phyloP scores from a whole-genome alignment of 2,329 filamentous ascomycete species.

The Fusarium sp. region DNA sequence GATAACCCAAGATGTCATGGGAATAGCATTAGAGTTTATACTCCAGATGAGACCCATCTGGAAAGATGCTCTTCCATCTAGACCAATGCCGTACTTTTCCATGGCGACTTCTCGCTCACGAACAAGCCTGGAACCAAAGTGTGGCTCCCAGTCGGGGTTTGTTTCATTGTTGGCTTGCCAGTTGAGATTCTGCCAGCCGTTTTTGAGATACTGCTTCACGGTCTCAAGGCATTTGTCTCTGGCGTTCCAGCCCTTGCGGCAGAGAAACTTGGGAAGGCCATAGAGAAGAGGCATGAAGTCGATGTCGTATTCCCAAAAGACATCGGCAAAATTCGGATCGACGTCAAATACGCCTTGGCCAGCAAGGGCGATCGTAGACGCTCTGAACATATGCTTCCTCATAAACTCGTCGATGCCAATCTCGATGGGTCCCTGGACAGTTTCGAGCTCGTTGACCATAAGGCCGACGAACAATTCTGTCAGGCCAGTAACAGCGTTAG shows the following conservation, averaged over 20 bases:
- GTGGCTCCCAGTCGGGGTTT: conserved; percentile 36
- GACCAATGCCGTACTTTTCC: conserved; percentile 39
- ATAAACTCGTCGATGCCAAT: conserved; percentile 39
- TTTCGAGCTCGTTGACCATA: conserved; percentile 28
- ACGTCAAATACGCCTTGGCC: conserved; percentile 26
- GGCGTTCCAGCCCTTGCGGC: conserved; percentile 36
- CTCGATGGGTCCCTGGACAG: conserved; percentile 10
- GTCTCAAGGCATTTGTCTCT: conserved; percentile 38
- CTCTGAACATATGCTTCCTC: conserved; percentile 42
- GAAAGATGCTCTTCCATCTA: conserved; percentile 40
- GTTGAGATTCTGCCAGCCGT: conserved; percentile 29
- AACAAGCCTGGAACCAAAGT: conserved; percentile 42
- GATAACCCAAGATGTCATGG: conserved; percentile 42
- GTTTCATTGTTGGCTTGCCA: conserved; percentile 17
- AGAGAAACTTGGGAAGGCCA: conserved; percentile 38
- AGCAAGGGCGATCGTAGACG: conserved; percentile 40
- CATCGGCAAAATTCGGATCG: conserved; percentile 34
- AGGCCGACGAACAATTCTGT: conserved; percentile 34
- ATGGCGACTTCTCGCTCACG: conserved; percentile 41
- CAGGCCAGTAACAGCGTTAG: conserved; percentile 28
- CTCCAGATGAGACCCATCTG: conserved; percentile 45
- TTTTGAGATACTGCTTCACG: conserved; percentile 25
- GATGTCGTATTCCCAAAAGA: conserved; percentile 41
- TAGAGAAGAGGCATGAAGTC: conserved; percentile 43
- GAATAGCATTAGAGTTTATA: conserved; percentile 44